Evolutionary conservation across 2,329 filamentous ascomycete species (phyloP).

Genomic region (Magnaporthales sp.): DNA sequence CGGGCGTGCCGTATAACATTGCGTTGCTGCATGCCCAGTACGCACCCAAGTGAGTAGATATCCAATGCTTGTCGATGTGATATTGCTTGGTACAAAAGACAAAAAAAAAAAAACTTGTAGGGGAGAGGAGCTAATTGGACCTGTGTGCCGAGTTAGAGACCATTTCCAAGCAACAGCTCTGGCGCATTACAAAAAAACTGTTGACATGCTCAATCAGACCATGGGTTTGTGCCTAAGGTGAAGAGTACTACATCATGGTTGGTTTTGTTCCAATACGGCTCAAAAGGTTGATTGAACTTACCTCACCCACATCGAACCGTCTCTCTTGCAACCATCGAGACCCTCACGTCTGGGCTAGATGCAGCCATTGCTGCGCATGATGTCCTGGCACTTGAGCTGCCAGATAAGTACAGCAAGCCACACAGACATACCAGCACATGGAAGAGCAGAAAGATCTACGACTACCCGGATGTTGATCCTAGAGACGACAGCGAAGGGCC

Average conservation of each 20-base stretch:
- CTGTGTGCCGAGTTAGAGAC: neutral
- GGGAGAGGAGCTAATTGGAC: neutral
- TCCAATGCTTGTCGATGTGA: neutral
- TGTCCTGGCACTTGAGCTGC: too few species aligned
- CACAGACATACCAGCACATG: too few species aligned
- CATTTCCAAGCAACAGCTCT: slow-evolving; percentile 28
- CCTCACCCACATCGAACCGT: neutral
- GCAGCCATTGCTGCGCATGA: too few species aligned
- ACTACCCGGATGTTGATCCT: too few species aligned
- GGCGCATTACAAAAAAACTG: slow-evolving; percentile 58
- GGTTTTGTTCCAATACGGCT: neutral
- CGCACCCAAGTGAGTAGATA: neutral
- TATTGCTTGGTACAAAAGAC: neutral
- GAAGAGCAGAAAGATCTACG: too few species aligned
- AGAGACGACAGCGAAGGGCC: too few species aligned
- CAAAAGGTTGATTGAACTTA: neutral
- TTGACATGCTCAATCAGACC: slow-evolving; percentile 65
- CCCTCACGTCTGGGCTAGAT: neutral
- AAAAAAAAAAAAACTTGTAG: neutral
- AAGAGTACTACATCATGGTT: slow-evolving; percentile 8
- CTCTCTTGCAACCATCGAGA: neutral
- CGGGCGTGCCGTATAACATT: neutral
- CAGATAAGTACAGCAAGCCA: too few species aligned
- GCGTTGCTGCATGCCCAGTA: neutral
- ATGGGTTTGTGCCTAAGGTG: slow-evolving; percentile 58